These are phyloP conservation scores for Fusarium sterilihyphosum DNA, from an alignment of 2,329 filamentous ascomycete genomes.

Conservation along the genomic window DNA sequence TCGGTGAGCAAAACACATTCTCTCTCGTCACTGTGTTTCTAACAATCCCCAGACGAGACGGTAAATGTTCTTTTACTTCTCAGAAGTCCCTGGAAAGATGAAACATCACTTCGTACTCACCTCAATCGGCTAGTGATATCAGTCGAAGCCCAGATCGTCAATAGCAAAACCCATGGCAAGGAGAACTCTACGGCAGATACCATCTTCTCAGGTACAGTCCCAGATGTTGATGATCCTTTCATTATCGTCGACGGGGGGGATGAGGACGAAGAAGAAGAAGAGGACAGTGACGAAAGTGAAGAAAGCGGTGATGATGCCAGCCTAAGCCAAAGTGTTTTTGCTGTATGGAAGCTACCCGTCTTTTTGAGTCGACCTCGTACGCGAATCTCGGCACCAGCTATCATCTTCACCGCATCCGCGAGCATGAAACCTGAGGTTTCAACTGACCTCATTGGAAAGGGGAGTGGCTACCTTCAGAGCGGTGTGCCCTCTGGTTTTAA, in stretches of 20 bases:
- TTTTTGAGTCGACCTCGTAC: conserved; percentile 69
- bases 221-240: conserved; percentile 61
- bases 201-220: conserved; percentile 66
- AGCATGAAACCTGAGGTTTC: conserved; percentile 63
- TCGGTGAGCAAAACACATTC: conserved; percentile 64
- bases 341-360: conserved; percentile 69
- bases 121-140: conserved; percentile 71
- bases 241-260: conserved; percentile 58
- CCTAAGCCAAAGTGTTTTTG: conserved; percentile 56
- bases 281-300: conserved; percentile 49
- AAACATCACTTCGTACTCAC: conserved; percentile 65
- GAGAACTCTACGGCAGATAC: conserved; percentile 63
- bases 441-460: conserved; percentile 41
- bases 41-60: conserved; percentile 71
- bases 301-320: conserved; percentile 33
- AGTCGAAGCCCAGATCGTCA: conserved; percentile 73
- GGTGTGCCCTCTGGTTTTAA: conserved; percentile 77
- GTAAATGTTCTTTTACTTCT: conserved; percentile 75
- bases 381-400: conserved; percentile 71
- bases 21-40: conserved; percentile 53
- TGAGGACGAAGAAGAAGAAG: conserved; percentile 20
- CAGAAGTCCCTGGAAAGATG: conserved; percentile 68
- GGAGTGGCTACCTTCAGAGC: conserved; percentile 74
- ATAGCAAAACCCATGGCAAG: conserved; percentile 61
- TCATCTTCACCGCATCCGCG: conserved; percentile 72